Percentiles rank a stretch among this genome's conserved stretches.
Evolutionary conservation across 2,329 filamentous ascomycete species (phyloP).

Genomic region (Atkinsonella texensis): DNA sequence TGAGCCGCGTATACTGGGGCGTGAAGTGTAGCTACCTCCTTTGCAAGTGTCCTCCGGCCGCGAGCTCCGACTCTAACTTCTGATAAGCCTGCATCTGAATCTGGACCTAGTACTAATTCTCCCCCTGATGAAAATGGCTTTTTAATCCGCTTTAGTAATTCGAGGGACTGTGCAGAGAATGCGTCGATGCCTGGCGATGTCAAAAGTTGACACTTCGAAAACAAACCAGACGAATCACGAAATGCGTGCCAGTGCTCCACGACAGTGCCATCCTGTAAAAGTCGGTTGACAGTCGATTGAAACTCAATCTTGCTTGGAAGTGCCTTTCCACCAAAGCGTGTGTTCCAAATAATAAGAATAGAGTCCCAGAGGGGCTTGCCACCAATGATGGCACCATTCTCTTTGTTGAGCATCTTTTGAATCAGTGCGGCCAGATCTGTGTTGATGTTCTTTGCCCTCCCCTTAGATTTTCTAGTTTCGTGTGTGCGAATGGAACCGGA

Average conservation of each 20-base stretch:
- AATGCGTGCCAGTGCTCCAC: slow-evolving; percentile 34
- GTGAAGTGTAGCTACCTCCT: slow-evolving; percentile 35
- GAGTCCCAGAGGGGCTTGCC: slow-evolving; percentile 37
- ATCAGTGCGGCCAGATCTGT: slow-evolving; percentile 12
- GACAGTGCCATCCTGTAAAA: slow-evolving; percentile 23
- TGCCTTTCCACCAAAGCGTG: slow-evolving; percentile 25
- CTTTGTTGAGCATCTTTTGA: slow-evolving; percentile 17
- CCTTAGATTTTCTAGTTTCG: background rate
- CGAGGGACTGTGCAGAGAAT: slow-evolving; percentile 27
- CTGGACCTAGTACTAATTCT: background rate
- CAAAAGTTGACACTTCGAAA: slow-evolving; percentile 32
- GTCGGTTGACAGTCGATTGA: slow-evolving; percentile 25
- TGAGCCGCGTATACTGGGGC: slow-evolving; percentile 38
- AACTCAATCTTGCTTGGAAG: slow-evolving; percentile 28
- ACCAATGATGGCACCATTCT: slow-evolving; percentile 37
- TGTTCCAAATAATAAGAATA: slow-evolving; percentile 31
- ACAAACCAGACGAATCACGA: slow-evolving; percentile 26
- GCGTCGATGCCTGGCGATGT: slow-evolving; percentile 30
- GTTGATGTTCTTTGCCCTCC: background rate
- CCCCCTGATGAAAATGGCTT: slow-evolving; percentile 19
- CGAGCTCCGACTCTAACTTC: slow-evolving; percentile 18
- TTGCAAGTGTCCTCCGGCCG: slow-evolving; percentile 20
- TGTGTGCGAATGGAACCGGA: background rate
- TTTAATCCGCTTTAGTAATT: slow-evolving; percentile 35
- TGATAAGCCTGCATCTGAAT: background rate